Evolutionary conservation across 1,139 yeast species (phyloP), one percentile per base, ranked within the genome.

Genomic region (Kodamaea ohmeri): DNA sequence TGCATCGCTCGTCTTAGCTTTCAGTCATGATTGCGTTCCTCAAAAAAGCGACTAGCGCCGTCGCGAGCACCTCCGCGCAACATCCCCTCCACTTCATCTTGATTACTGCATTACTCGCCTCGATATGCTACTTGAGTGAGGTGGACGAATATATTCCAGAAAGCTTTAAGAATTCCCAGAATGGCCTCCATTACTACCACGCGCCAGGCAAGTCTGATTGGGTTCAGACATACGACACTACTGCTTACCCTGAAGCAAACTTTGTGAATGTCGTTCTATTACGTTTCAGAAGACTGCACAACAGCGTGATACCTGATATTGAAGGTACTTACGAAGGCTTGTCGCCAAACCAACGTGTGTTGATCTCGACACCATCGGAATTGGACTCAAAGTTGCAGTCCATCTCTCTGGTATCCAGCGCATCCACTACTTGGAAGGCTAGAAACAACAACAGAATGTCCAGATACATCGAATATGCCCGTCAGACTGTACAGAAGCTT

Each of bases 31-130:
- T 63, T 45, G 51, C 55, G 37, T 47, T 56, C 24, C 44, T 68
- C 48, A 60, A 65, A 38, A 53, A 54, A 46, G 55, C 59, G 37
- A 65, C 70, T 28, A 56, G 71, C 41, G 60, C 63, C 33, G 52
- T 83, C 43, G 85, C 95, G 25, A 76, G 73, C 47, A 60, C 74
- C 30, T 80, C 92, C 35, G 95, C 96, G 15, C 79, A 78, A 48
- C 78, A 83, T 53, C 99, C 99, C 24, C 88, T 92, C 50, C 98
- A 92, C 61, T 78, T 90, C 43, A 80, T 92, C 43, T 80, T 89
- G 36, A 56, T 80, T 46, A 77, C 90, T 13, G 75, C 94, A 20
- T 64, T 88, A 40, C 63, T 87, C 42, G 95, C 95, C 2, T 83
- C 95, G 7, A 67, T 85, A 40, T 88, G 94, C 9, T 92, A 88